A percentile compares a stretch with the other conserved stretches of the same genome.
Evolutionary conservation across 208 protist species (phyloP).

Genomic region (Leishmania tropica): DNA sequence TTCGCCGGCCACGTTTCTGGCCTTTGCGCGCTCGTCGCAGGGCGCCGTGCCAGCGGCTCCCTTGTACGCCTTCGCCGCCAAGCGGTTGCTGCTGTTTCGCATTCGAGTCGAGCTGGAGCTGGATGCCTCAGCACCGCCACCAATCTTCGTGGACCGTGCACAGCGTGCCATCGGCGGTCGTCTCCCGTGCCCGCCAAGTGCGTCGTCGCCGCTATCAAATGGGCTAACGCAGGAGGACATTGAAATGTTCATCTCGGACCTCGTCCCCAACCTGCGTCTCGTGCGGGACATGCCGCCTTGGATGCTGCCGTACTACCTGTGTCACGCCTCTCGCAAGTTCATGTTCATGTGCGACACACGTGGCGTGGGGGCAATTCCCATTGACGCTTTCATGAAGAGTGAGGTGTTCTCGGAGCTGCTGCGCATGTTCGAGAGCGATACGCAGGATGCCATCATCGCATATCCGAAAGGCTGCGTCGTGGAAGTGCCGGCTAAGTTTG

Average conservation of each 20-base stretch:
- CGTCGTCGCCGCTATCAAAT: constrained; percentile 80
- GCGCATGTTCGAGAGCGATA: constrained; percentile 88
- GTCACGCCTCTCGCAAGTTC: constrained; percentile 91
- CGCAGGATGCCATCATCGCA: constrained; percentile 63
- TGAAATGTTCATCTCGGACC: constrained; percentile 71
- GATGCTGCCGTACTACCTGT: constrained; percentile 92
- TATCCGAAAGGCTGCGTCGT: constrained; percentile 78
- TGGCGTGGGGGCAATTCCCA: constrained; percentile 71
- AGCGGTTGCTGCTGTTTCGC: constrained; percentile 81
- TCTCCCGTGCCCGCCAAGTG: constrained; percentile 59
- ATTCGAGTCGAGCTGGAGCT: constrained; percentile 84
- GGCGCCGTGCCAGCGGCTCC: constrained; percentile 72
- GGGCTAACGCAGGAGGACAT: constrained; percentile 84
- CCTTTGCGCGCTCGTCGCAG: constrained; percentile 60
- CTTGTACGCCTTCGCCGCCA: constrained; percentile 85
- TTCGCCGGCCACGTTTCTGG: constrained; percentile 81
- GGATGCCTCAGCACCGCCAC: constrained; percentile 49
- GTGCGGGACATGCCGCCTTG: constrained; percentile 84
- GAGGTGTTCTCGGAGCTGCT: constrained; percentile 91
- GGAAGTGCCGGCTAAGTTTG: constrained; percentile 58
- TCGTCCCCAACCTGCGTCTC: constrained; percentile 80
- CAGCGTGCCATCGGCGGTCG: constrained; percentile 16
- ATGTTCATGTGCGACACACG: constrained; percentile 93
- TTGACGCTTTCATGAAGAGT: constrained; percentile 84
- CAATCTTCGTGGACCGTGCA: constrained; percentile 25